Base-by-base conservation (phyloP, 2,329 filamentous ascomycete species). In the Diplocarpon rosae region DNA sequence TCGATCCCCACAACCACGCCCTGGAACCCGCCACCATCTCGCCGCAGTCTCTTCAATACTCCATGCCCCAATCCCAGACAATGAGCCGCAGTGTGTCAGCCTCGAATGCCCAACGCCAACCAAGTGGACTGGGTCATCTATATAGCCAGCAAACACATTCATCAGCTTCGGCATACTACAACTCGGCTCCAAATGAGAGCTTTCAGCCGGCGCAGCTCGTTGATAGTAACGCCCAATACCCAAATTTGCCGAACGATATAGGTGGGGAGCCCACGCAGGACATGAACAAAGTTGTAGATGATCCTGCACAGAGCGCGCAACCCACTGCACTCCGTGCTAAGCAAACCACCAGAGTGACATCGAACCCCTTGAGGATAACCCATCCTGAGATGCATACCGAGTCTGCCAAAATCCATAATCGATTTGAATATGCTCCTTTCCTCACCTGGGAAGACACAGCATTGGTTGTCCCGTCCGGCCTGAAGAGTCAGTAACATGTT, bases 21-120 rank as follows among this genome's bases (percentile, higher is more conserved):
- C 28, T 39, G 6, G 50, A 52, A 5, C 50, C 50, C 37, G 34
- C 50, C n/a, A 59, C 58, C 10, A 55, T 60, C 13, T 43, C 57
- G 29, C 56, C 58, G n/a, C 55, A 58, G 33, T 54, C 47, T 41
- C 55, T 61, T 30, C 57, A 61, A 34, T 60, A 59, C 41, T 47
- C 31, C 17, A 48, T 56, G 24, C 28, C 48, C 12, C 35, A 48
- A n/a, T 51, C 40, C 13, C 58, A 56, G 20, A 52, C 46, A 20
- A 20, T 51, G 29, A 56, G 50, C 43, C 49, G 43, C 46, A 42
- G 41, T n/a, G 41, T 51, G 5, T 39, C 52, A 9, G 47, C 51
- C 16, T 24, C 46, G 11, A 29, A 43, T 31, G 56, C 52, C 46
- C 56, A 60, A 43, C 47, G 42, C 29, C 41, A 44, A 30, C 41